phyloP scores from a whole-genome alignment of 257 asterid species.

The Petrea volubilis region DNA sequence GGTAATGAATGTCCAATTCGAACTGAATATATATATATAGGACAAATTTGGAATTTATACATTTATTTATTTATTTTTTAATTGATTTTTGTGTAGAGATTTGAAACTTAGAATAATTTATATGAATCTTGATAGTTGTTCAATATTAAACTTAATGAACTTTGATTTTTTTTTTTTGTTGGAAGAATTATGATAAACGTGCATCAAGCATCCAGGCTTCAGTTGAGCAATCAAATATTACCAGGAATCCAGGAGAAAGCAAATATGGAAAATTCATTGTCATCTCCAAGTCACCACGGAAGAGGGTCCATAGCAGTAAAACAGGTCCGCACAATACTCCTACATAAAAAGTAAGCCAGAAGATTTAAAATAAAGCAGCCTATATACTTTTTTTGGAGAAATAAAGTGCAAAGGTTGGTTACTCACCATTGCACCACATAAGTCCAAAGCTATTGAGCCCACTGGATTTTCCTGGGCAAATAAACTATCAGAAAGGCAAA shows the following conservation, averaged over 20 bases:
- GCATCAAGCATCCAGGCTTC: neutral
- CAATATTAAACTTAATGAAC: no score
- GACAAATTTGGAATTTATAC: no score
- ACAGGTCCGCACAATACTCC: conserved; percentile 67
- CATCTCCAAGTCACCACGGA: conserved; percentile 80
- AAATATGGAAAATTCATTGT: conserved; percentile 69
- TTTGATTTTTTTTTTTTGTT: no score
- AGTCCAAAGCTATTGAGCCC: conserved; percentile 95
- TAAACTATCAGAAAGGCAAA: conserved; percentile 29
- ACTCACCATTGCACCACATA: conserved; percentile 96
- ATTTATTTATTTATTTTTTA: no score
- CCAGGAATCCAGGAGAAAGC: conserved; percentile 88
- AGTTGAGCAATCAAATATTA: conserved; percentile 33
- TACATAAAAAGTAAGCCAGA: conserved; percentile 15
- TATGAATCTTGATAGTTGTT: no score
- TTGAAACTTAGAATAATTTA: no score
- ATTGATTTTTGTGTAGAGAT: no score
- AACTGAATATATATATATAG: no score
- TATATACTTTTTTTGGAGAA: neutral
- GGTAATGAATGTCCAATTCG: no score
- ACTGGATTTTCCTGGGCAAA: conserved; percentile 75
- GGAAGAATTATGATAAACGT: neutral
- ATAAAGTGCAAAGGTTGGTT: neutral
- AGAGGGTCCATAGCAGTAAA: conserved; percentile 70
- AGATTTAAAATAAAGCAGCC: neutral